Conservation (phyloP, 1,139 yeast genomes). For the Lodderomyces theae region DNA sequence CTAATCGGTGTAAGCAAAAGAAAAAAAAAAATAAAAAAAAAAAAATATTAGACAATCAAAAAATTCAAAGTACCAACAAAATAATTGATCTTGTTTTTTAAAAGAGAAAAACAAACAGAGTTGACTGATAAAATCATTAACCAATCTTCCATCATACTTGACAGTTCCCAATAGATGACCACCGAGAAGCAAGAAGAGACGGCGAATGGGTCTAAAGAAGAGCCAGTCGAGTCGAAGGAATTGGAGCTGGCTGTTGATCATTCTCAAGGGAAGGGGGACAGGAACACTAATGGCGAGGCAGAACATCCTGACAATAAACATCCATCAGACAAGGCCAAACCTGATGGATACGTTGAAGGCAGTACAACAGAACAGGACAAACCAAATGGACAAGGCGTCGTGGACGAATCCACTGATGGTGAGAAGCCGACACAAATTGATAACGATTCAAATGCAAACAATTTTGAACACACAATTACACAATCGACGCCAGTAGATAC, state of each 20-base stretch:
- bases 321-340: neutral
- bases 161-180: neutral
- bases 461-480: constrained; percentile 3
- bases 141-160: neutral
- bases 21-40: neutral
- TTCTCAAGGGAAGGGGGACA: neutral
- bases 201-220: neutral
- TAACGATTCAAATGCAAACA: neutral
- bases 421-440: neutral
- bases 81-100: too few species aligned
- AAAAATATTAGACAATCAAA: neutral
- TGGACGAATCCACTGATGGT: neutral
- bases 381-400: neutral
- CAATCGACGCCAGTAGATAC: constrained; percentile 6
- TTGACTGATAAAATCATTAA: neutral
- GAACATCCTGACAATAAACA: neutral
- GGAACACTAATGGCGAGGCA: neutral
- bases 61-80: neutral
- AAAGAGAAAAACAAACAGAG: neutral
- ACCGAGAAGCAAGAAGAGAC: neutral
- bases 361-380: neutral
- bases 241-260: too few species aligned
- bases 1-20: too few species aligned
- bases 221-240: neutral
- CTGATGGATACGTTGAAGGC: neutral